These are phyloP conservation scores for Atractiella rhizophila DNA, from an alignment of 768 basidiomycete species.

Conservation along the genomic window DNA sequence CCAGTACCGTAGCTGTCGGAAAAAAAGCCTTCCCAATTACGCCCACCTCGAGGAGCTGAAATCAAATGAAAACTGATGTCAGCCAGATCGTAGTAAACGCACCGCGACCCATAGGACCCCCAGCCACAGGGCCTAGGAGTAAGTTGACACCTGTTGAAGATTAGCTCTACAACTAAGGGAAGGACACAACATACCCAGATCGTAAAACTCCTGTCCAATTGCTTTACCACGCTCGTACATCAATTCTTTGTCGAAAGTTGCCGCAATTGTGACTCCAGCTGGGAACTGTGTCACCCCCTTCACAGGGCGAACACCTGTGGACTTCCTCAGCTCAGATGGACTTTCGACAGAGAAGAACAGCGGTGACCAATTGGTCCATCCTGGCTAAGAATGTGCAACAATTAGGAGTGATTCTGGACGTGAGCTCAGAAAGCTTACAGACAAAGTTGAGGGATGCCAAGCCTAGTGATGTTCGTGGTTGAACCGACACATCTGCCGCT, in stretches of 20 bases:
- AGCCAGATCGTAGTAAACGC: neutral
- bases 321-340: slow-evolving; percentile 21
- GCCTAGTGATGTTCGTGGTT: slow-evolving; percentile 9
- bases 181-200: slow-evolving; percentile 42
- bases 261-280: slow-evolving; percentile 53
- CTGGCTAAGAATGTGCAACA: too few relatives aligned
- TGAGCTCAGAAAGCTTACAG: slow-evolving; percentile 2
- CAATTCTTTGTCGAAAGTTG: slow-evolving; percentile 55
- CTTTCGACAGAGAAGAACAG: slow-evolving; percentile 10
- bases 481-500: slow-evolving; percentile 2
- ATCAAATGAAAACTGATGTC: too few relatives aligned
- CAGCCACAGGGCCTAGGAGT: too few relatives aligned
- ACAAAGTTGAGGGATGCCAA: slow-evolving; percentile 20
- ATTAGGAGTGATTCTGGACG: too few relatives aligned
- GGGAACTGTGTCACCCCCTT: slow-evolving; percentile 27
- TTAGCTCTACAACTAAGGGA: too few relatives aligned
- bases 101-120: neutral
- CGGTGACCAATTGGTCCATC: too few relatives aligned
- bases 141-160: too few relatives aligned
- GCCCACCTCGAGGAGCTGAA: too few relatives aligned
- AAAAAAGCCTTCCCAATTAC: slow-evolving; percentile 10
- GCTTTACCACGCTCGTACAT: slow-evolving; percentile 48
- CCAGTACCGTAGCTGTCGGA: slow-evolving; percentile 7
- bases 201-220: slow-evolving; percentile 62
- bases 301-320: slow-evolving; percentile 1